Conservation (phyloP, 164 flowering plant genomes). For the Saururus chinensis region DNA sequence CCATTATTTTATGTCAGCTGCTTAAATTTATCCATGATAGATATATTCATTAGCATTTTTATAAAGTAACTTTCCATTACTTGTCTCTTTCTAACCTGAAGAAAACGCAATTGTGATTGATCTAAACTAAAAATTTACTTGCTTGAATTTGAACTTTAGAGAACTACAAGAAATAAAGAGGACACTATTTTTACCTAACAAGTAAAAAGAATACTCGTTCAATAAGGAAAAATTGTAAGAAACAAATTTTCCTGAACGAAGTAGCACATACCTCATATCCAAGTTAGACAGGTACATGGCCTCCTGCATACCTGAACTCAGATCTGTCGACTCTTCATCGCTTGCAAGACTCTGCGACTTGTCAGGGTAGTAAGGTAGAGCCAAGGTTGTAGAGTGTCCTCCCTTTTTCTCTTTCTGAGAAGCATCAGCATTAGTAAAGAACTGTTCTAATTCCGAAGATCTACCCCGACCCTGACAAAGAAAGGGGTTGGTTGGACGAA, state of each 20-base stretch:
- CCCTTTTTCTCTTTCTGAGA: conserved; percentile 37
- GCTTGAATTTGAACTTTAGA: no score
- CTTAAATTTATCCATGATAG: no score
- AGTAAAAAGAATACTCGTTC: background rate
- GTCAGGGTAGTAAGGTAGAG: conserved; percentile 7
- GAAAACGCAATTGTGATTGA: no score
- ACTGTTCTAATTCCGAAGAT: conserved; percentile 52
- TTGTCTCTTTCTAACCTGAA: no score
- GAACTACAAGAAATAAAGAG: no score
- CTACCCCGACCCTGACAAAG: conserved; percentile 43
- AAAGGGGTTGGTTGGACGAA: background rate
- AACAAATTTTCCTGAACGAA: no score
- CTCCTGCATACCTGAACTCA: conserved; percentile 95
- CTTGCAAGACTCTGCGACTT: conserved; percentile 16
- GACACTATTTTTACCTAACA: no score
- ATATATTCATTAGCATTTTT: no score
- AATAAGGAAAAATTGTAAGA: background rate
- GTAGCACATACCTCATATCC: conserved; percentile 70
- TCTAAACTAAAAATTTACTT: no score
- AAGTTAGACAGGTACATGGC: conserved; percentile 91
- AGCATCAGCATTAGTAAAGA: conserved; percentile 70
- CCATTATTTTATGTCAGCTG: no score
- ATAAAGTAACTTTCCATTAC: no score
- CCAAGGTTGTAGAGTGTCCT: conserved; percentile 13
- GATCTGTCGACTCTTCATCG: conserved; percentile 77